Conservation (phyloP, 2,329 filamentous ascomycete species). For the Colletotrichum sp. region DNA sequence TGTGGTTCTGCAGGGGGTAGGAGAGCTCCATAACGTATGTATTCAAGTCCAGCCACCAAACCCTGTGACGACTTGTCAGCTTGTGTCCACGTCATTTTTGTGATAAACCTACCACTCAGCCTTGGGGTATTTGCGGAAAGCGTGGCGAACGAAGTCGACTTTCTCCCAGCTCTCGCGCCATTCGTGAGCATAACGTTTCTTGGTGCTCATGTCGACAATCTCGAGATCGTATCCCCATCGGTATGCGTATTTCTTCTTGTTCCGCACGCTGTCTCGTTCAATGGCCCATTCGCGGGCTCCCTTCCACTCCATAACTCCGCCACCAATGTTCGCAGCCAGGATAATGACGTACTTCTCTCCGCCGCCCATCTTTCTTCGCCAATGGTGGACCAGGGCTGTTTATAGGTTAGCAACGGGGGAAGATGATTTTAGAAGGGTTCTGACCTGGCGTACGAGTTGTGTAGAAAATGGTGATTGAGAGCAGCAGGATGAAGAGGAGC, state of each 20-base stretch:
- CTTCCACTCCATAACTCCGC: conserved; percentile 99
- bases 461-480: conserved; percentile 71
- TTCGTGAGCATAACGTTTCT: conserved; percentile 98
- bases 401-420: conserved; percentile 27
- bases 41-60: conserved; percentile 99
- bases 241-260: conserved; percentile 88
- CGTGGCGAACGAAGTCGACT: conserved; percentile 88
- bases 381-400: conserved; percentile 62
- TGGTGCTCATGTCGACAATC: conserved; percentile 97
- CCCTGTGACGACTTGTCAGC: conserved; percentile 60
- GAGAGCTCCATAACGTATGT: conserved; percentile 97
- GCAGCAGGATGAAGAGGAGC: conserved; percentile 62
- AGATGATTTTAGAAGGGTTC: background rate
- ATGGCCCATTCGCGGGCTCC: conserved; percentile 97
- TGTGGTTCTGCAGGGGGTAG: conserved; percentile 86
- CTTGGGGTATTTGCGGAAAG: conserved; percentile 90
- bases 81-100: background rate
- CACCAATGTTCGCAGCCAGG: conserved; percentile 90
- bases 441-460: conserved; percentile 72
- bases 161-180: conserved; percentile 99
- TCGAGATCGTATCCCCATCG: conserved; percentile 96
- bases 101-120: conserved; percentile 85
- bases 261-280: conserved; percentile 92
- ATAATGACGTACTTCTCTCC: conserved; percentile 94
- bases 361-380: conserved; percentile 79